Evolutionary conservation across 768 basidiomycete species (phyloP), one percentile per base, ranked within the genome.

Genomic region (Tulasnella sp.): DNA sequence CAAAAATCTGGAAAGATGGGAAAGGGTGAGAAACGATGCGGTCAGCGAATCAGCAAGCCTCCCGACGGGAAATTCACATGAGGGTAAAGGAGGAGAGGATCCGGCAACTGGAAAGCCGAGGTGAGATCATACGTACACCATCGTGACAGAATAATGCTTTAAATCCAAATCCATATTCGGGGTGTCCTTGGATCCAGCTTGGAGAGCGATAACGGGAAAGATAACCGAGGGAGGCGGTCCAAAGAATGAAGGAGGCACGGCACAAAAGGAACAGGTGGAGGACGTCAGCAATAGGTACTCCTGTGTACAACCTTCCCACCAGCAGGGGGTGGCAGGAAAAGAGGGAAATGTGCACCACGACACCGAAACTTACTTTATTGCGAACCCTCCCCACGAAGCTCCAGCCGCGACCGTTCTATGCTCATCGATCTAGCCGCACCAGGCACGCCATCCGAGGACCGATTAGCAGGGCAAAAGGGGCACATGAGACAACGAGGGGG

Each of bases 121-220:
- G 0, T 46, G 24, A 44, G 56, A 77, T 75, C 80, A 80, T 48
- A 85, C 86, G 72, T 84, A 96, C 94, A 12, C 97, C 97, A 83
- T 99, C 97, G 83, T 99, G 97, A 82, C 92, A 92, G 18, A 97
- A 90, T 62, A 98, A 88, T 5, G 95, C 95, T 86, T 97, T 98
- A 88, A 99, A 98, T 31, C 89, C 89, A 84, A 96, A 95, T 3
- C 89, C 92, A 81, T 88, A 94, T 82, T 97, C 95, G 14, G 94
- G 94, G 83, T 98, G 94, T 0, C 96, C 95, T 86, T 97, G 94
- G 77, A 98, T 96, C 95, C 95, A 98, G 84, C 96, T 97, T 74
- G 80, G 72, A 39, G 18, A 16, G 12, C 24, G 40, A 58, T 31
- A 31, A 36, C 27, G 19, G 36, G 19, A 1, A 40, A 73, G 40